These are phyloP conservation scores for Elaeis oleifera DNA, from an alignment of 202 grass and related monocot genomes.

Conservation along the genomic window DNA sequence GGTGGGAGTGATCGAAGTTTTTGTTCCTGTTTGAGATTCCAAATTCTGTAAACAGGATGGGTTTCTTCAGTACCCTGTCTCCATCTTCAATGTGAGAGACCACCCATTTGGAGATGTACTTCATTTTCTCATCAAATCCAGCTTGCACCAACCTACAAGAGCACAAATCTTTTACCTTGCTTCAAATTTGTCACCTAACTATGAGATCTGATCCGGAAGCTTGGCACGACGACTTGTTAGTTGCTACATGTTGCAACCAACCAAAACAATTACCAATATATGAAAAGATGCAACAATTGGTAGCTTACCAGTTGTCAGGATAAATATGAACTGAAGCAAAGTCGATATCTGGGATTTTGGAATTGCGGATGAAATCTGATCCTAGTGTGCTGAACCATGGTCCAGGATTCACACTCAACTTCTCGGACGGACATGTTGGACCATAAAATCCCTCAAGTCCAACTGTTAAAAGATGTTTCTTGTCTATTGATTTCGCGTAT, in stretches of 20 bases:
- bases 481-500: conserved; percentile 67
- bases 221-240: no score
- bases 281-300: neutral
- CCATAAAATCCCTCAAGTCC: conserved; percentile 93
- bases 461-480: conserved; percentile 71
- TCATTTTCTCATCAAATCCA: conserved; percentile 58
- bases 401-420: conserved; percentile 62
- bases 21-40: conserved; percentile 49
- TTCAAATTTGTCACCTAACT: neutral
- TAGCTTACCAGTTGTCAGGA: conserved; percentile 69
- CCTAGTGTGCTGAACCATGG: conserved; percentile 67
- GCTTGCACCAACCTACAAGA: conserved; percentile 49
- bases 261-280: neutral
- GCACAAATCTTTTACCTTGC: neutral
- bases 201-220: no score
- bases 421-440: conserved; percentile 35
- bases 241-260: no score
- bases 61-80: conserved; percentile 62
- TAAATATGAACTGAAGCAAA: conserved; percentile 91
- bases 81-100: conserved; percentile 80
- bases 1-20: conserved; percentile 53
- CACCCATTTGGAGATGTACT: conserved; percentile 58
- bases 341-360: conserved; percentile 54
- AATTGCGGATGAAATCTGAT: conserved; percentile 80
- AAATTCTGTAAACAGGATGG: conserved; percentile 76